Base-by-base conservation (phyloP, 148 eudicot genomes). In the Fagopyrum homotropicum region DNA sequence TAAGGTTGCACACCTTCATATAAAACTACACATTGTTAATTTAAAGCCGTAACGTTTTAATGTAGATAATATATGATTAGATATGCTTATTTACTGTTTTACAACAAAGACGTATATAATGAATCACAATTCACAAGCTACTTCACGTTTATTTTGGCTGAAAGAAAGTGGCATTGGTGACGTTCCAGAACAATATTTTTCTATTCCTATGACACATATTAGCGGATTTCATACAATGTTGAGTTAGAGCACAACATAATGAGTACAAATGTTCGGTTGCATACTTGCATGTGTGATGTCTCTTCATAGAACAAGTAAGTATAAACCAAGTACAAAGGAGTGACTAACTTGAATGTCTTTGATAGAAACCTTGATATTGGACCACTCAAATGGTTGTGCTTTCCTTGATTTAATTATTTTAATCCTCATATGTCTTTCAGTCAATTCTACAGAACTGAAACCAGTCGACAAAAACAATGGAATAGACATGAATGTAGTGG, bases 151-250 rank as follows among this genome's bases (percentile, higher is more conserved):
- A 50, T 81, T 87, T 11, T 82, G 79, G 75, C 91, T 81, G 82
- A 89, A 85, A 61, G 90, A 86, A 14, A 89, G 84, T 26, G 97
- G 93, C 86, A 88, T 76, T 44, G 86, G 86, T 73, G 91, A 81
- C 26, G 89, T 84, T 80, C 97, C 97, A 85, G 83, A 83, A 83
- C 98, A 95, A 76, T 84, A 87, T 56, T 74, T 75, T 73, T 91
- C 88, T 43, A 70, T 92, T 69, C 89, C 89, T 40, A 88, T 83
- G 30, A 96, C 91, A 80, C 98, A 95, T 60, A 94, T 88, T 75
- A 77, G 86, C n/a, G 89, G 90, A 78, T 95, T 95, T 76, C 98
- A 96, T 77, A 85, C 63, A 77, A 94, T 86, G 82, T 97, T 91
- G 84, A 72, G 74, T 4, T 64, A 76, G 50, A 56, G 30, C 71